These are phyloP conservation scores for Talaromyces ruber DNA, from an alignment of 495 filamentous ascomycete genomes.

Conservation along the genomic window DNA sequence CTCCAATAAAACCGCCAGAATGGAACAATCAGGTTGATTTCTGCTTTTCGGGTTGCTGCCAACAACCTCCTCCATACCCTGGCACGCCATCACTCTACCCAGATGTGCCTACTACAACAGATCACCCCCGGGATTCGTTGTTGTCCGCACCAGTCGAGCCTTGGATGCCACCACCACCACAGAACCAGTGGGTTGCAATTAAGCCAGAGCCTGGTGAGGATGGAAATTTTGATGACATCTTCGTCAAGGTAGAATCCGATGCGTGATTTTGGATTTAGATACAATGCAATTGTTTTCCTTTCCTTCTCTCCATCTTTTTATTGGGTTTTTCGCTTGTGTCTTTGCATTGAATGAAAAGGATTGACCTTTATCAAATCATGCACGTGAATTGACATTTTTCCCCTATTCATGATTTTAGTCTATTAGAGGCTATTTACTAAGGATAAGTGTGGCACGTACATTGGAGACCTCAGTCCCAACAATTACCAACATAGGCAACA, in stretches of 20 bases:
- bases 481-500: neutral
- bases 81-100: constrained; percentile 2
- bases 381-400: too few relatives aligned
- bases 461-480: neutral
- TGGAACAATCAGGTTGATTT: neutral
- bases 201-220: constrained; percentile 8
- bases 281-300: neutral
- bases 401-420: too few relatives aligned
- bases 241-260: constrained; percentile 14
- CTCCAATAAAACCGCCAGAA: neutral
- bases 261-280: neutral
- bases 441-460: too few relatives aligned
- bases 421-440: too few relatives aligned
- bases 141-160: neutral
- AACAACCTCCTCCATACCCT: constrained; percentile 2
- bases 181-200: constrained; percentile 8
- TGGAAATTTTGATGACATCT: constrained; percentile 3
- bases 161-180: neutral
- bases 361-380: too few relatives aligned
- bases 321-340: neutral
- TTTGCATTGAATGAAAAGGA: neutral
- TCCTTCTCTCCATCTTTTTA: neutral
- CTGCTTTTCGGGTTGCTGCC: constrained; percentile 6
- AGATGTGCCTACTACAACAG: constrained; percentile 3
- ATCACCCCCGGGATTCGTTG: neutral